Evolutionary conservation across 768 basidiomycete genomes (phyloP).

Genomic region (Rhodotorula babjevae): DNA sequence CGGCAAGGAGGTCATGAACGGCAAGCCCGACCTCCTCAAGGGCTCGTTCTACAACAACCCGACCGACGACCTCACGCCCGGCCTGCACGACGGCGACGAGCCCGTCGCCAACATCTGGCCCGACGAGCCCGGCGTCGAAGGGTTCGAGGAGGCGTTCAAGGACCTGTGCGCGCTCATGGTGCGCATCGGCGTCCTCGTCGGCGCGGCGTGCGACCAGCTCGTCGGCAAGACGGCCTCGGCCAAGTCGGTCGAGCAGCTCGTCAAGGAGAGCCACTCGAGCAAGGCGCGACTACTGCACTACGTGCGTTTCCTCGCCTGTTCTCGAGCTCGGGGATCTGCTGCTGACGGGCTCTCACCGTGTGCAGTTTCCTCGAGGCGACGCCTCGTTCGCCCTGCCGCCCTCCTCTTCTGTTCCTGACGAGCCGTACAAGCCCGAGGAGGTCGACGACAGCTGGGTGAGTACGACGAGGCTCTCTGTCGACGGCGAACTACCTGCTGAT

Average conservation of each 20-base stretch:
- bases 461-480: too few species aligned
- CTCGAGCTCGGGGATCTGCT: too few species aligned
- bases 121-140: conserved; percentile 32
- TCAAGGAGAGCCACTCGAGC: conserved; percentile 70
- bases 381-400: not conserved
- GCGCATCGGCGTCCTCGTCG: conserved; percentile 72
- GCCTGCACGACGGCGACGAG: conserved; percentile 58
- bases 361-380: conserved; percentile 57
- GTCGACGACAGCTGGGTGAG: conserved; percentile 54
- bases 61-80: conserved; percentile 61
- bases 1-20: conserved; percentile 99
- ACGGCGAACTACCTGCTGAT: too few species aligned
- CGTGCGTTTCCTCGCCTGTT: conserved; percentile 22
- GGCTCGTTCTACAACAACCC: conserved; percentile 92
- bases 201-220: conserved; percentile 84
- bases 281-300: conserved; percentile 96
- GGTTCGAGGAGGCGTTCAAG: conserved; percentile 65
- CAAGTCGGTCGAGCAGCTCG: conserved; percentile 65
- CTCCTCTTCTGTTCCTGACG: not conserved
- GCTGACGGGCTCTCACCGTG: accelerated
- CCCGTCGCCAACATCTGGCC: conserved; percentile 84
- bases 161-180: conserved; percentile 76
- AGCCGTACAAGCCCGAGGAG: conserved; percentile 9
- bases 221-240: conserved; percentile 52
- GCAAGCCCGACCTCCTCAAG: conserved; percentile 78